Conservation (phyloP, 305 asterid genomes). For the Rubia tinctorum region DNA sequence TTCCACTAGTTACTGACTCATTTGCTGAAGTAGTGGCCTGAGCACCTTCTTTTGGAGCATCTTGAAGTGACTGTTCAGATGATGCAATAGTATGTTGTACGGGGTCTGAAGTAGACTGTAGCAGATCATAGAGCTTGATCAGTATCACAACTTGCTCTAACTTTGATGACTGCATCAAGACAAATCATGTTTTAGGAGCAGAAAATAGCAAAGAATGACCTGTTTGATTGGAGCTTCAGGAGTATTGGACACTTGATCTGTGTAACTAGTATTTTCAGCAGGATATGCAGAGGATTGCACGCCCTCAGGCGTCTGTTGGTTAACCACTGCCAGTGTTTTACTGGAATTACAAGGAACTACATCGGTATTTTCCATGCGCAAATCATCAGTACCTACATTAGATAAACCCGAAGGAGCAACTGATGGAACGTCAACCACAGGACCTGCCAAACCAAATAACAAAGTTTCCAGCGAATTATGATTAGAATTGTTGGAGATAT, state of each 20-base stretch:
- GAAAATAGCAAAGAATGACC: conserved; percentile 22
- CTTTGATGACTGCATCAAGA: neutral
- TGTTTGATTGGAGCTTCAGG: conserved; percentile 28
- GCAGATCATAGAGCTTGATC: conserved; percentile 11
- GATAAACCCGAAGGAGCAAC: conserved; percentile 25
- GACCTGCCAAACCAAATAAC: conserved; percentile 48
- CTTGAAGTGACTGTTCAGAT: conserved; percentile 35
- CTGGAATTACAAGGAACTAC: conserved; percentile 17
- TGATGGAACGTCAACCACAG: conserved; percentile 16
- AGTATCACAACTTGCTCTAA: conserved; percentile 11
- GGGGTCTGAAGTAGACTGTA: too few relatives aligned
- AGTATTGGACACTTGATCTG: conserved; percentile 25
- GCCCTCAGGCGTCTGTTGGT: conserved; percentile 17
- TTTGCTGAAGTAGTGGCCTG: conserved; percentile 30
- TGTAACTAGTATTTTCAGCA: conserved; percentile 13
- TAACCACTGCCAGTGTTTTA: conserved; percentile 14
- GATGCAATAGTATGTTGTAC: too few relatives aligned
- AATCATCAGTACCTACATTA: conserved; percentile 18
- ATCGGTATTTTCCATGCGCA: conserved; percentile 14
- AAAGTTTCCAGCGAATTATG: conserved; percentile 46
- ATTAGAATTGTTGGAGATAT: conserved; percentile 25
- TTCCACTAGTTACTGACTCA: conserved; percentile 32
- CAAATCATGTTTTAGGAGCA: neutral
- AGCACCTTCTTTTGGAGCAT: conserved; percentile 16
- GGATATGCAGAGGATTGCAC: conserved; percentile 17